phyloP scores from a whole-genome alignment of 495 filamentous ascomycete species.

The Podospora pseudocomata region DNA sequence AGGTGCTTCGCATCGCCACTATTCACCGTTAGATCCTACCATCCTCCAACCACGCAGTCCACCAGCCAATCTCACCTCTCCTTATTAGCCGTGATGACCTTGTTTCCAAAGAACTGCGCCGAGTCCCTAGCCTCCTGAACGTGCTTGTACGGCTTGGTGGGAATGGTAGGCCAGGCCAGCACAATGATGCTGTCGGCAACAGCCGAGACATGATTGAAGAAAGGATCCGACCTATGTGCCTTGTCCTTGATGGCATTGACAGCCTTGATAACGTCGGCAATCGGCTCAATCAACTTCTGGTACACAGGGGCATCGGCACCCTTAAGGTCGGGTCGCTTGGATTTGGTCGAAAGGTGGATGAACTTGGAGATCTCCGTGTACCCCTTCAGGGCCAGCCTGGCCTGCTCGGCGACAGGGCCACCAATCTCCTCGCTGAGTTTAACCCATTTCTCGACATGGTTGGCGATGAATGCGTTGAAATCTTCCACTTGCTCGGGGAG shows the following conservation, averaged over 20 bases:
- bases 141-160: constrained; percentile 74
- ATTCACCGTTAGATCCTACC: constrained; percentile 38
- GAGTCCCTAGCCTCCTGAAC: constrained; percentile 72
- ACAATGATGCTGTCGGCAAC: constrained; percentile 86
- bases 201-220: constrained; percentile 75
- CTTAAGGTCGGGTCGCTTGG: constrained; percentile 80
- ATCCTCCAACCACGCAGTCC: not conserved
- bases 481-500: constrained; percentile 77
- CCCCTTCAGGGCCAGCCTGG: constrained; percentile 41
- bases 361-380: constrained; percentile 85
- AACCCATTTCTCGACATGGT: constrained; percentile 72
- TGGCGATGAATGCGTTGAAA: constrained; percentile 75
- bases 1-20: constrained; percentile 62
- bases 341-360: constrained; percentile 80
- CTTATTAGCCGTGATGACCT: constrained; percentile 82
- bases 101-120: constrained; percentile 87
- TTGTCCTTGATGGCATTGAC: constrained; percentile 75
- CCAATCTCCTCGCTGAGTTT: constrained; percentile 73
- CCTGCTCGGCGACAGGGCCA: constrained; percentile 72
- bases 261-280: constrained; percentile 70
- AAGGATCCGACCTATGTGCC: constrained; percentile 59
- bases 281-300: constrained; percentile 64
- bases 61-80: constrained; percentile 37
- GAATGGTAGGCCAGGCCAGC: constrained; percentile 79
- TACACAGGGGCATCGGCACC: constrained; percentile 58